Base-by-base conservation (phyloP, 2,329 filamentous ascomycete genomes). In the Exophiala sp. region DNA sequence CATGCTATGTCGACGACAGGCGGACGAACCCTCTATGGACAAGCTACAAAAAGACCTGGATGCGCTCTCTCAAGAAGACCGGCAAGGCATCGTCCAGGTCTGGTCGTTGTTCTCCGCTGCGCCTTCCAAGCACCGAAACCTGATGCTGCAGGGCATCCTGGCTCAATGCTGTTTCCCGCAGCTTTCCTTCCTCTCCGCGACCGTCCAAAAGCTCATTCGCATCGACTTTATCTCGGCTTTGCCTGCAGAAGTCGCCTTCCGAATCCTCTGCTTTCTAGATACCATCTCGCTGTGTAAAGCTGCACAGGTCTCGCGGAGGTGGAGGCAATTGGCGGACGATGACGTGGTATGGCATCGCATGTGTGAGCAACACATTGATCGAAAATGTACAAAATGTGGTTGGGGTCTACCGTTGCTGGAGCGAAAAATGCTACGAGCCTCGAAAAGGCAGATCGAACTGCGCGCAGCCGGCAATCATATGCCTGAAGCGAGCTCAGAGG, bases 71-170 rank as follows among this genome's bases (percentile, higher is more conserved):
- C 82, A 87, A 58, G 85, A 83, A 61, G 94, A 99, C 69, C 91
- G 96, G 72, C 90, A 96, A 72, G 91, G 89, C 66, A 96, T 99
- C 65, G 90, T 91, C 33, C 92, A 96, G 66, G 91, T 97, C 52
- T 99, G 94, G 94, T 95, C 92, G 0, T 79, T 97, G 44, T 99
- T 99, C 76, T 97, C 92, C 0, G 94, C 94, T 36, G 91, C 94
- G 0, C 94, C 94, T 0, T 82, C 90, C 8, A 96, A 95, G 69
- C 92, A 97, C 67, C 86, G 94, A 63, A 92, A 95, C 60, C 80
- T 99, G 55, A 97, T 99, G 89, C 81, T 99, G 6, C 91, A 96
- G 69, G 94, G 94, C 62, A 92, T 99, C 65, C 85, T 99, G 57
- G 88, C 92, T 0, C 91, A 97, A 70, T 97, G 92, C 71, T 99